Evolutionary conservation across 148 eudicot genomes (phyloP).

Genomic region (Fagopyrum tataricum): DNA sequence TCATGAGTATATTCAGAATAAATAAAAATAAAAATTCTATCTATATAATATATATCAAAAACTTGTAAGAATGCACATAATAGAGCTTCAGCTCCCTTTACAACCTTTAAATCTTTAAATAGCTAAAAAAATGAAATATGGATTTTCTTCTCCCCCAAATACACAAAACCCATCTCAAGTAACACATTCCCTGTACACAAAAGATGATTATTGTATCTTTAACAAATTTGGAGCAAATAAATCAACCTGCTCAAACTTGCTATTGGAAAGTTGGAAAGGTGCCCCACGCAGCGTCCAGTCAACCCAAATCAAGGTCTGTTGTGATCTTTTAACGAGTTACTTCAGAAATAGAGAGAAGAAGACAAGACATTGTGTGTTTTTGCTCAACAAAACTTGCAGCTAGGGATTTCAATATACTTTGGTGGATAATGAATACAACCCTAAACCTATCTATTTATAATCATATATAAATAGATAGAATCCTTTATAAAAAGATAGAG

Average conservation of each 20-base stretch:
- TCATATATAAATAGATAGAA: no score
- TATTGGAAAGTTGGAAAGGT: conserved; percentile 33
- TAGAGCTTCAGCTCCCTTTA: conserved; percentile 11
- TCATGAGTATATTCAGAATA: neutral
- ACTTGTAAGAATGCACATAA: neutral
- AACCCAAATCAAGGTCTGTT: conserved; percentile 52
- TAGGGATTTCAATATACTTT: no score
- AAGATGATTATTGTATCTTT: conserved; percentile 23
- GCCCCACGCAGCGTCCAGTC: conserved; percentile 66
- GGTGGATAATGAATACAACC: no score
- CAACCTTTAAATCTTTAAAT: neutral
- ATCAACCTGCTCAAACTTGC: conserved; percentile 31
- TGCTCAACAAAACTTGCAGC: no score
- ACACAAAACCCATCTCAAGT: conserved; percentile 11
- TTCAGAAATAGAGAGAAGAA: no score
- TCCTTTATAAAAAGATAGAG: no score
- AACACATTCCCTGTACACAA: neutral
- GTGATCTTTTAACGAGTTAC: no score
- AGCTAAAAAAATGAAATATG: neutral
- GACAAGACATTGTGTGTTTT: no score
- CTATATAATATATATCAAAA: no score
- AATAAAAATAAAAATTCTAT: no score
- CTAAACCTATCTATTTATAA: no score
- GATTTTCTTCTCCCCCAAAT: neutral
- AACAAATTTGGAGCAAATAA: conserved; percentile 30